A percentile compares a stretch with the other conserved stretches of the same genome.
Evolutionary conservation across 306 rosid genomes (phyloP).

Genomic region (Cicer judaicum): DNA sequence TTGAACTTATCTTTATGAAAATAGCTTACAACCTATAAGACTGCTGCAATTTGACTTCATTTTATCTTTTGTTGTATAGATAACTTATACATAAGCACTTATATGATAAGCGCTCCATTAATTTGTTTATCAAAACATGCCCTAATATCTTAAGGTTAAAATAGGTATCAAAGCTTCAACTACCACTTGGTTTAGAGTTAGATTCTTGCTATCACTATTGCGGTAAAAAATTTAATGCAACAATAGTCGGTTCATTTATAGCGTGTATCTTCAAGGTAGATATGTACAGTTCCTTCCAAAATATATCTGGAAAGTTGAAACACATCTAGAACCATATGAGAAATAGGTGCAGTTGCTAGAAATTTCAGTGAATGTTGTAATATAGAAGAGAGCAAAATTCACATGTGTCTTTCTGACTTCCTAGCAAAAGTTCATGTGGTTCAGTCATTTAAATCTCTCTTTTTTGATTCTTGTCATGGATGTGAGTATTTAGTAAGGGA

Average conservation of each 20-base stretch:
- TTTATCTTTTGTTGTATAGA: too few species aligned
- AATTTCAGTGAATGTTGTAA: constrained; percentile 23
- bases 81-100: too few species aligned
- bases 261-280: not conserved
- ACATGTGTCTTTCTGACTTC: constrained; percentile 19
- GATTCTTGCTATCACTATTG: not conserved
- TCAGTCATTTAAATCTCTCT: not conserved
- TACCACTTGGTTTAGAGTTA: not conserved
- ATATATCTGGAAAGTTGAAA: constrained; percentile 23
- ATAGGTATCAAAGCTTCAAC: not conserved
- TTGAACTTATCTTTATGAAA: too few species aligned
- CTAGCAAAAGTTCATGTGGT: constrained; percentile 3
- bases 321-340: constrained; percentile 3
- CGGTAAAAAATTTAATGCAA: not conserved
- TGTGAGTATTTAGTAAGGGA: not conserved
- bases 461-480: constrained; percentile 29
- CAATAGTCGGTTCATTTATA: not conserved
- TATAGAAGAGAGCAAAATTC: not conserved
- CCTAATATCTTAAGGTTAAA: too few species aligned
- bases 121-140: too few species aligned
- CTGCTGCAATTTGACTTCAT: too few species aligned
- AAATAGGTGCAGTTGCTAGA: constrained; percentile 26
- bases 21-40: too few species aligned
- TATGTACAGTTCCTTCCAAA: constrained; percentile 8
- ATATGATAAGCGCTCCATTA: too few species aligned